Evolutionary conservation across 2,329 filamentous ascomycete genomes (phyloP).

Genomic region (Microdochium paspali): DNA sequence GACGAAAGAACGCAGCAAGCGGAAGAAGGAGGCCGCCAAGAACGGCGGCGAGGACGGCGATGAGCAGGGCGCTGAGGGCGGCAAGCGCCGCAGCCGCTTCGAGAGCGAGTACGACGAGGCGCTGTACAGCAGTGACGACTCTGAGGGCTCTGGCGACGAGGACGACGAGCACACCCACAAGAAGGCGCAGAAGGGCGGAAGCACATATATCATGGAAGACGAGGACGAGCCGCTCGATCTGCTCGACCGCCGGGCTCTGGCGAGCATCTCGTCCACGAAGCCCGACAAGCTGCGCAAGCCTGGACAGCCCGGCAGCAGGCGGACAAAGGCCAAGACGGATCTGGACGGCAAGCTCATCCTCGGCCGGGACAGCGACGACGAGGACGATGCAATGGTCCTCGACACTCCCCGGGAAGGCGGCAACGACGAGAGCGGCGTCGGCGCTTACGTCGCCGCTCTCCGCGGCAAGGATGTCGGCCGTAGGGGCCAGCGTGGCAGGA

Average conservation of each 20-base stretch:
- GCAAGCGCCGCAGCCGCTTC: constrained; percentile 52
- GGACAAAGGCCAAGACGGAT: constrained; percentile 58
- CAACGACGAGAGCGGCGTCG: constrained; percentile 47
- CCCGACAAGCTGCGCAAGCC: constrained; percentile 55
- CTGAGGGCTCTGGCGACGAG: constrained; percentile 53
- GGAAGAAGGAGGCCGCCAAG: constrained; percentile 66
- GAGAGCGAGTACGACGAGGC: constrained; percentile 93
- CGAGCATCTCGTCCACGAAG: constrained; percentile 87
- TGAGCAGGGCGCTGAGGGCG: constrained; percentile 38
- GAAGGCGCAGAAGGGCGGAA: constrained; percentile 49
- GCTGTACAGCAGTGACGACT: constrained; percentile 73
- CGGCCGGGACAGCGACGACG: constrained; percentile 42
- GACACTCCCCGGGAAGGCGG: constrained; percentile 36
- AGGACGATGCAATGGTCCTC: constrained; percentile 51
- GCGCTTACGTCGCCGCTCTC: constrained; percentile 61
- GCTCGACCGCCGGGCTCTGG: constrained; percentile 78
- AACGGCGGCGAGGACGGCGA: constrained; percentile 47
- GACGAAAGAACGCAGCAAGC: constrained; percentile 82
- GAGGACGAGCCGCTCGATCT: constrained; percentile 93
- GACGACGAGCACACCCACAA: constrained; percentile 46
- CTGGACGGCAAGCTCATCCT: constrained; percentile 75
- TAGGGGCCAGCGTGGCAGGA: constrained; percentile 55
- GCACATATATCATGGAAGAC: constrained; percentile 85
- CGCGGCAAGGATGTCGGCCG: constrained; percentile 57
- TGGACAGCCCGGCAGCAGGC: constrained; percentile 10